phyloP scores from a whole-genome alignment of 1,284 basidiomycete species.

The Microstroma glucosiphilum region DNA sequence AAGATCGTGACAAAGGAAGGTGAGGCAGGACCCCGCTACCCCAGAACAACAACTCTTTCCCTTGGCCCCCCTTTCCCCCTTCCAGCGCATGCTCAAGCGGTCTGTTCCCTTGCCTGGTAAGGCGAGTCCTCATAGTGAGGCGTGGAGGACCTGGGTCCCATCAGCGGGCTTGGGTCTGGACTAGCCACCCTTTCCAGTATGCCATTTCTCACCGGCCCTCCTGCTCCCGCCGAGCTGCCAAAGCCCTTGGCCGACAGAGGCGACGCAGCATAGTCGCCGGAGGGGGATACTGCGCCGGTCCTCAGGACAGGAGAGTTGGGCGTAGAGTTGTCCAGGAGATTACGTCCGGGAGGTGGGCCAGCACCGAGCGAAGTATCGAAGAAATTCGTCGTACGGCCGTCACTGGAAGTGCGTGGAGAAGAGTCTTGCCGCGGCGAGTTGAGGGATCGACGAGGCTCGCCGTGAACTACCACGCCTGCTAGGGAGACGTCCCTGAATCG shows the following conservation, averaged over 20 bases:
- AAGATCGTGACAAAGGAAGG: too few relatives aligned
- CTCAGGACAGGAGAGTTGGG: background rate
- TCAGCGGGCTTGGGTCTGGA: too few relatives aligned
- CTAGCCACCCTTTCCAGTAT: too few relatives aligned
- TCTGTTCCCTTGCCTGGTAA: too few relatives aligned
- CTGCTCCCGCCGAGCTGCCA: background rate
- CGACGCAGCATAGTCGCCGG: conserved; percentile 3
- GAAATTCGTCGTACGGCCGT: background rate
- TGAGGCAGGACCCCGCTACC: too few relatives aligned
- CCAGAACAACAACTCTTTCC: too few relatives aligned
- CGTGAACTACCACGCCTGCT: background rate
- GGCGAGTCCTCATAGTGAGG: too few relatives aligned
- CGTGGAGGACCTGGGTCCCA: too few relatives aligned
- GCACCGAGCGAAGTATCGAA: too few relatives aligned
- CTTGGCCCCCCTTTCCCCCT: too few relatives aligned
- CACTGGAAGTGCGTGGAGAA: background rate
- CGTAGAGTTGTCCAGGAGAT: conserved; percentile 3
- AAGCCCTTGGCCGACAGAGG: background rate
- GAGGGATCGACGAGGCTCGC: background rate
- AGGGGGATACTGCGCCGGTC: background rate
- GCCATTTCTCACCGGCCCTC: too few relatives aligned
- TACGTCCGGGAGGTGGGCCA: background rate
- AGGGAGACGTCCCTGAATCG: background rate
- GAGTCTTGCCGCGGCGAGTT: background rate
- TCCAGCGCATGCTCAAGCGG: too few relatives aligned